phyloP scores from a whole-genome alignment of 768 basidiomycete genomes.

The Amyloporia xantha region DNA sequence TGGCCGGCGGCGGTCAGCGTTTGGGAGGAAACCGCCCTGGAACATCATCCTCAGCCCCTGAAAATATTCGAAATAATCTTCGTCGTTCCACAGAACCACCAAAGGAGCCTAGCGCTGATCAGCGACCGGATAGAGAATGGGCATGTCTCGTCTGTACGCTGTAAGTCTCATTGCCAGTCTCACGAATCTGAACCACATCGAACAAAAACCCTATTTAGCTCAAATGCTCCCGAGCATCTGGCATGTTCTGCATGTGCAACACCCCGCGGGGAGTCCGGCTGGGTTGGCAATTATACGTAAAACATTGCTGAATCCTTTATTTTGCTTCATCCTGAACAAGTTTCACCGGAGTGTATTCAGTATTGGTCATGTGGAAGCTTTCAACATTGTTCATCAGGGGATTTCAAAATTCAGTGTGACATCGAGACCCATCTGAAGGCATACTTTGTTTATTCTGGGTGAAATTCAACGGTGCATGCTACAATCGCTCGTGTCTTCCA shows the following conservation, averaged over 20 bases:
- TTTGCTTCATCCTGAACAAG: too few species aligned
- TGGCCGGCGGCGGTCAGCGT: constrained; percentile 18
- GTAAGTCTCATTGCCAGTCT: constrained; percentile 25
- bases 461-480: too few species aligned
- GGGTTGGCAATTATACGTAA: constrained; percentile 11
- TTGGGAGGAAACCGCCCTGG: constrained; percentile 9
- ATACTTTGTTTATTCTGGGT: too few species aligned
- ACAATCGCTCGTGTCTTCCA: too few species aligned
- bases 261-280: constrained; percentile 35
- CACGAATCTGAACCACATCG: neutral
- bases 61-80: too few species aligned
- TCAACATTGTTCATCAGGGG: too few species aligned
- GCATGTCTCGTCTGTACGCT: constrained; percentile 56
- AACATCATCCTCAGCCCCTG: neutral
- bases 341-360: too few species aligned
- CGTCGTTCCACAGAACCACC: too few species aligned
- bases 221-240: constrained; percentile 46
- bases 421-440: too few species aligned
- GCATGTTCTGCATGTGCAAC: constrained; percentile 60
- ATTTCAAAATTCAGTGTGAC: too few species aligned
- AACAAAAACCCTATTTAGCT: constrained; percentile 25
- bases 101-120: neutral
- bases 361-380: too few species aligned
- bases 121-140: constrained; percentile 30
- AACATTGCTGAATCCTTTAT: too few species aligned